These are phyloP conservation scores for Psilocybe sp. DNA, from an alignment of 768 basidiomycete genomes.

Conservation along the genomic window DNA sequence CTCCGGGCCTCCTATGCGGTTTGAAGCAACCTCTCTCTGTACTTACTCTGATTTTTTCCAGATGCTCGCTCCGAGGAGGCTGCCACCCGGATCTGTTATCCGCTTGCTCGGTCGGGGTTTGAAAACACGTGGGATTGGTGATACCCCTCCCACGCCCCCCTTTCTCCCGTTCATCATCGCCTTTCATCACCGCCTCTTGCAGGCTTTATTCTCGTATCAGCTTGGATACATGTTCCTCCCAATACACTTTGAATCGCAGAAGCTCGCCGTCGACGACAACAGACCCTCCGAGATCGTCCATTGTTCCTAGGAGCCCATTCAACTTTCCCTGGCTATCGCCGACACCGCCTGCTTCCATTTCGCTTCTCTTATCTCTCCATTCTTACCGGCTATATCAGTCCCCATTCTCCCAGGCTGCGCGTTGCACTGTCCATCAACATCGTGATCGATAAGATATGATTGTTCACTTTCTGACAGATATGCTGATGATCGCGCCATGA, in stretches of 20 bases:
- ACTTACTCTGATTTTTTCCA: background rate
- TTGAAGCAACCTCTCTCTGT: background rate
- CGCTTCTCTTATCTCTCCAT: constrained; percentile 6
- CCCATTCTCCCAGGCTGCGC: constrained; percentile 11
- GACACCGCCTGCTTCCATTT: constrained; percentile 14
- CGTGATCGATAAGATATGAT: constrained; percentile 14
- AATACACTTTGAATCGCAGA: too few species aligned
- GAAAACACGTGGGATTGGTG: constrained; percentile 5
- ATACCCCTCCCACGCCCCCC: background rate
- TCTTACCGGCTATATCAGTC: constrained; percentile 7
- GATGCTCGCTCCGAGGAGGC: background rate
- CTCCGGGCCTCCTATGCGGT: background rate
- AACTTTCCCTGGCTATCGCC: constrained; percentile 4
- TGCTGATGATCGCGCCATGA: background rate
- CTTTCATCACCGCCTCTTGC: background rate
- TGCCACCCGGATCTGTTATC: background rate
- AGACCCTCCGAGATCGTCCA: too few species aligned
- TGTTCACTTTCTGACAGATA: background rate
- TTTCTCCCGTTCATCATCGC: background rate
- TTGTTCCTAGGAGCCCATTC: too few species aligned
- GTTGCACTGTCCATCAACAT: constrained; percentile 8
- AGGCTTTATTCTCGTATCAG: too few species aligned
- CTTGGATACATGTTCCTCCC: too few species aligned
- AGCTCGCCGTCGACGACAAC: too few species aligned
- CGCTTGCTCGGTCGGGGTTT: constrained; percentile 1